Base-by-base conservation (phyloP, 2,329 filamentous ascomycete genomes). In the Neoarthrinium moseri region DNA sequence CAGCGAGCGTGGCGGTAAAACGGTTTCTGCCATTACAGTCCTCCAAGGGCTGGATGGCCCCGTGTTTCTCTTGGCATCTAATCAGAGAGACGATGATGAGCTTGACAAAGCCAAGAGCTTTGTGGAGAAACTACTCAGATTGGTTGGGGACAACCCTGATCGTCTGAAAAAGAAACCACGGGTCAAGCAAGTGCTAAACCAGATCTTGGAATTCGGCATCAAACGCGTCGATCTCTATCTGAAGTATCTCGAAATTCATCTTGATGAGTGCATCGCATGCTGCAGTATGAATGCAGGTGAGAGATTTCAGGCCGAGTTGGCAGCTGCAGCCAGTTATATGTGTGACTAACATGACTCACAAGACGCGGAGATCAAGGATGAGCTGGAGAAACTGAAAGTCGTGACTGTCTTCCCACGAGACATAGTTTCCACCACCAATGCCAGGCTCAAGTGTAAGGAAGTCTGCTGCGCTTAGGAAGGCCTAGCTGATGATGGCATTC, bases 1-100 rank as follows among this genome's bases (percentile, higher is more conserved):
- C 21, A 37, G n/a, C 4, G 15, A 43, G 6, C 20, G 27, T 11
- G 42, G 37, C 21, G 47, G 47, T 6, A n/a, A 18, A 5, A 49
- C 47, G 3, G 43, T 49, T 20, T 45, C 47, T 3, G 37, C 47
- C 3, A n/a, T 46, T 6, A 17, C 47, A 6, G 32, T 49, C 4
- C 8, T 49, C 13, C 20, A 37, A 2, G 26, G 37, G 2, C 5
- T 2, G 2, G 15, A 37, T 10, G 11, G 32, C 3, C 30, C 47
- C 6, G 10, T 45, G n/a, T 45, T 42, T 26, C 37, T 46, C 10
- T 6, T 49, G 4, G 47, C 33, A 3, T 49, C 42, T n/a, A 49
- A 49, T 33, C 24, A n/a, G 8, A 23, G 47, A 18, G 22, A 6
- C 12, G 2, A 20, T 1, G 23, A 37, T 5, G 36, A 45, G 13